Base-by-base conservation (phyloP, 2,329 filamentous ascomycete species). In the Exophiala dermatitidis region DNA sequence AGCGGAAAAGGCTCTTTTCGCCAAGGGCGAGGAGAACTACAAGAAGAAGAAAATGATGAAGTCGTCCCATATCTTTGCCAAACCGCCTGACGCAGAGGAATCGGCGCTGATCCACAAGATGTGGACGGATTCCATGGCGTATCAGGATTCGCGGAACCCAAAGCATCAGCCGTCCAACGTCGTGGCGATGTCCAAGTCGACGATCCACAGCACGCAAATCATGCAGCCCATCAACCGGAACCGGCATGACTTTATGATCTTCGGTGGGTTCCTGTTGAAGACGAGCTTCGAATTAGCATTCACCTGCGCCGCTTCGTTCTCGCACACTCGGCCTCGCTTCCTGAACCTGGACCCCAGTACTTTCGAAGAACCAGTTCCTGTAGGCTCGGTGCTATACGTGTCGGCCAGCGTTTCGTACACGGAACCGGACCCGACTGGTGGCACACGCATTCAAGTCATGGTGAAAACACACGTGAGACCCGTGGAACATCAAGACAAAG, bases 261-360 rank as follows among this genome's bases (percentile, higher is more conserved):
- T 88, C 63, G 85, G 85, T 48, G 85, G 85, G 9, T 88, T 84
- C 65, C 77, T 88, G 7, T 74, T 89, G 7, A 86, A 86, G 65
- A 82, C 86, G 64, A 85, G 84, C 0, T 88, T 88, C 62, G 85
- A 89, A 68, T 75, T 88, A 4, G 85, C 85, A 1, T 89, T 88
- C 69, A 87, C 84, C 66, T 86, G 83, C 63, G 84, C 83, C 0
- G 83, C 85, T 1, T 81, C 81, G 5, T 86, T 87, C 64, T 80
- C 84, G 0, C 84, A 86, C 64, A 77, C 79, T 1, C 75, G 84
- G 2, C 85, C 85, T 1, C 84, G 81, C 10, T 88, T 88, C 72
- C 73, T 88, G 48, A 84, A 81, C 5, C 78, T 88, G 33, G 85
- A 88, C 59, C 85, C 85, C 0, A 84, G 80, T 58, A 88, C 84